These are phyloP conservation scores for Erythrobasidium yunnanense DNA, from an alignment of 768 basidiomycete genomes.

Conservation along the genomic window DNA sequence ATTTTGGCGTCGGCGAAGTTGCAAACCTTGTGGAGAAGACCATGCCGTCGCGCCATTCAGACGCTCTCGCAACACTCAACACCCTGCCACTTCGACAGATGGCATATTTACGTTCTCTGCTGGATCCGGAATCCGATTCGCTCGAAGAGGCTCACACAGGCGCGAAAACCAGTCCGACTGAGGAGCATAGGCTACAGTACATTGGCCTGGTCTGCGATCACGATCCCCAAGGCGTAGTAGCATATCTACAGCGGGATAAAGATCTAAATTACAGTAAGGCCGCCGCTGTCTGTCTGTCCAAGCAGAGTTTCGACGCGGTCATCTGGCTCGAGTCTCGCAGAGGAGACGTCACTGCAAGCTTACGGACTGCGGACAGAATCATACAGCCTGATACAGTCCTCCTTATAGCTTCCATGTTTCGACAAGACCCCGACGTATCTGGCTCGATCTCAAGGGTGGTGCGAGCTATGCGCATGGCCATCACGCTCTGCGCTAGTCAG, in stretches of 20 bases:
- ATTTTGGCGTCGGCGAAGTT: conserved; percentile 48
- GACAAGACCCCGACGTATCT: neutral
- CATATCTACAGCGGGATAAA: conserved; percentile 27
- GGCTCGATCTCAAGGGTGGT: neutral
- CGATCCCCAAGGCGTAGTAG: conserved; percentile 55
- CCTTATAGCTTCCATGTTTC: neutral
- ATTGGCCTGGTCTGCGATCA: conserved; percentile 62
- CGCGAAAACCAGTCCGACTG: conserved; percentile 43
- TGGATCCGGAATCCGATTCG: conserved; percentile 48
- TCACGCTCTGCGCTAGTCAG: neutral
- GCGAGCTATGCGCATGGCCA: neutral
- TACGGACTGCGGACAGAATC: neutral
- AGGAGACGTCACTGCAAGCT: conserved; percentile 48
- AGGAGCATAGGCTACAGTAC: conserved; percentile 53
- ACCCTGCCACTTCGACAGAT: conserved; percentile 52
- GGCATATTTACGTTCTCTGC: conserved; percentile 63
- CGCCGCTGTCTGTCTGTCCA: conserved; percentile 56
- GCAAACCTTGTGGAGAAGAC: conserved; percentile 62
- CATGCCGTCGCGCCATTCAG: conserved; percentile 56
- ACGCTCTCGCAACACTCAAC: conserved; percentile 51
- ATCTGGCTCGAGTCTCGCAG: conserved; percentile 65
- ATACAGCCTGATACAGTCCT: neutral
- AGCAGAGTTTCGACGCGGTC: conserved; percentile 60
- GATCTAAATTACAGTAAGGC: conserved; percentile 42
- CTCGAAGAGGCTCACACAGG: conserved; percentile 38